phyloP scores from a whole-genome alignment of 371 early-diverging fungal species.

The Apophysomyces variabilis region DNA sequence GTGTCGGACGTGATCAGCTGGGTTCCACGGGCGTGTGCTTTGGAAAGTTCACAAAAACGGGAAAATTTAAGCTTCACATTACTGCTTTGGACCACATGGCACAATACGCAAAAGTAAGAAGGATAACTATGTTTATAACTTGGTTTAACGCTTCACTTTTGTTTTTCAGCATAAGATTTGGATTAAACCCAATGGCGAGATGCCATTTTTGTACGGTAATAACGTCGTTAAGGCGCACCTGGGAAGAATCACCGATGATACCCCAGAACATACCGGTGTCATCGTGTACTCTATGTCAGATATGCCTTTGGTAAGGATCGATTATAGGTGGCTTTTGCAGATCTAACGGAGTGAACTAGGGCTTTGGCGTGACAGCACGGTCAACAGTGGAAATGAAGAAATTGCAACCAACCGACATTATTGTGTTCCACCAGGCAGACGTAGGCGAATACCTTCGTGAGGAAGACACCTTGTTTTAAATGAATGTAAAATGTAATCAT shows the following conservation, averaged over 20 bases:
- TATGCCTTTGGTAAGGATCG: conserved; percentile 76
- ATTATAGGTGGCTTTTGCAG: background rate
- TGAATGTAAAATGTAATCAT: conserved; percentile 1
- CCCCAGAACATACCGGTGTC: conserved; percentile 98
- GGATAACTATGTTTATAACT: too few species aligned
- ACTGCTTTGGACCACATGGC: conserved; percentile 93
- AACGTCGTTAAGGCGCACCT: conserved; percentile 98
- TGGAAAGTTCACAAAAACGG: conserved; percentile 98
- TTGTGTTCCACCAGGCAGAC: conserved; percentile 98
- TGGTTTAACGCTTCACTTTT: too few species aligned
- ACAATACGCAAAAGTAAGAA: conserved; percentile 88
- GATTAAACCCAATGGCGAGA: conserved; percentile 99
- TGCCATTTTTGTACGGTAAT: conserved; percentile 99
- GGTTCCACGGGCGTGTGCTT: conserved; percentile 95
- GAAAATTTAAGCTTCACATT: conserved; percentile 96
- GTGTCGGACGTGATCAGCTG: conserved; percentile 86
- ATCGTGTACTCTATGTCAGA: conserved; percentile 95
- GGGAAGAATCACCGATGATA: conserved; percentile 95
- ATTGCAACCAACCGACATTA: conserved; percentile 94
- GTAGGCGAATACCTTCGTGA: conserved; percentile 98
- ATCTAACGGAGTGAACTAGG: conserved; percentile 48
- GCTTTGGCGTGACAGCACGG: conserved; percentile 98
- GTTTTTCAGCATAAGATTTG: conserved; percentile 71
- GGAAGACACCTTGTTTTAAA: conserved; percentile 88
- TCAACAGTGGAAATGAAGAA: conserved; percentile 90